These are phyloP conservation scores for Capsicum chinense DNA, from an alignment of 257 asterid genomes.

Conservation along the genomic window DNA sequence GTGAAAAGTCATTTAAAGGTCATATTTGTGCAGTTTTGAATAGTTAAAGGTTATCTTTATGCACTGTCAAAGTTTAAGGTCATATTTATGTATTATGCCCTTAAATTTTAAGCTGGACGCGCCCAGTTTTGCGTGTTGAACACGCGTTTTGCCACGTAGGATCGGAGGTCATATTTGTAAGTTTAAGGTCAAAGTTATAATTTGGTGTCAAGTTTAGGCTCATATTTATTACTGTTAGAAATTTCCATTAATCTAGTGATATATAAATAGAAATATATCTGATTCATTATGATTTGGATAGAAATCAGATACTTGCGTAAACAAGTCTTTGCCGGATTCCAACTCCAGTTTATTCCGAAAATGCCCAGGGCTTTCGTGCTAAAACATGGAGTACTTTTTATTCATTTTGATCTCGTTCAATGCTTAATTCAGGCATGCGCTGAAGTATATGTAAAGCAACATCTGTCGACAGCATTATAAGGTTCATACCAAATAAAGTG, in stretches of 20 bases:
- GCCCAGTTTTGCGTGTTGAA: too few species aligned
- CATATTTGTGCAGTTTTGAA: too few species aligned
- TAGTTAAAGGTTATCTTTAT: too few species aligned
- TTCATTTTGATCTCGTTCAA: constrained; percentile 42
- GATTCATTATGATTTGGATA: constrained; percentile 2
- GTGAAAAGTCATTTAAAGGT: too few species aligned
- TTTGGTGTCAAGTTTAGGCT: too few species aligned
- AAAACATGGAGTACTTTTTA: constrained; percentile 47
- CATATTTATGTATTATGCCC: too few species aligned
- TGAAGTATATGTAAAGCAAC: constrained; percentile 40
- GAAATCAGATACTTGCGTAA: constrained; percentile 33
- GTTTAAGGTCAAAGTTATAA: too few species aligned
- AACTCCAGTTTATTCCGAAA: constrained; percentile 34
- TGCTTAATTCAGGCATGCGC: constrained; percentile 39
- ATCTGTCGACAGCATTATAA: constrained; percentile 35
- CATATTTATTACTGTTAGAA: neutral
- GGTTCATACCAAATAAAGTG: constrained; percentile 39
- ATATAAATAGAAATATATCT: neutral
- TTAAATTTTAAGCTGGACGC: too few species aligned
- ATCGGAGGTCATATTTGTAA: too few species aligned
- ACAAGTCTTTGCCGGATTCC: constrained; percentile 38
- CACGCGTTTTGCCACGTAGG: too few species aligned
- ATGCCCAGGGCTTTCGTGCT: constrained; percentile 42
- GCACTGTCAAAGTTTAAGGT: too few species aligned
- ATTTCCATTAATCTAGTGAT: neutral